Evolutionary conservation across 148 eudicot species (phyloP).

Genomic region (Rhododendron henanense): DNA sequence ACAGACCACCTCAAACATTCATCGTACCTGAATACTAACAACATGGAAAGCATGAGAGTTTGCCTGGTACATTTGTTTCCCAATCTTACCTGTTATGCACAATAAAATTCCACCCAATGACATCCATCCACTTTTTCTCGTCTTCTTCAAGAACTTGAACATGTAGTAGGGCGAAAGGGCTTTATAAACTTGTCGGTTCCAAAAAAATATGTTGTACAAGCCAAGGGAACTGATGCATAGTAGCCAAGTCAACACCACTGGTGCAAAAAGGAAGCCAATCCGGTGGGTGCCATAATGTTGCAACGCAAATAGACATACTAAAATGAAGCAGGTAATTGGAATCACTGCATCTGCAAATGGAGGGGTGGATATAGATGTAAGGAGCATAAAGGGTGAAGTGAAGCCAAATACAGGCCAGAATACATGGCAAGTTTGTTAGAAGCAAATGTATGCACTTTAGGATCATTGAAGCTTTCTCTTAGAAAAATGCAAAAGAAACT

Average conservation of each 20-base stretch:
- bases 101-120: constrained; percentile 84
- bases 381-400: not conserved
- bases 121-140: constrained; percentile 87
- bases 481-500: not conserved
- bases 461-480: not conserved
- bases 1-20: not conserved
- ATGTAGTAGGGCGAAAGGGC: constrained; percentile 90
- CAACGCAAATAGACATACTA: constrained; percentile 80
- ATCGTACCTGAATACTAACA: not conserved
- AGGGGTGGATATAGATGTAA: constrained; percentile 4
- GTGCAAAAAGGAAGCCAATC: constrained; percentile 80
- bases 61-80: not conserved
- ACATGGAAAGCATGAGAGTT: not conserved
- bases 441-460: constrained; percentile 2
- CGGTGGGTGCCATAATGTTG: constrained; percentile 97
- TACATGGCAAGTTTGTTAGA: not conserved
- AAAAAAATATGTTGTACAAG: constrained; percentile 64
- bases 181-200: constrained; percentile 77
- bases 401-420: not conserved
- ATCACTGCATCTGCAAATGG: constrained; percentile 74
- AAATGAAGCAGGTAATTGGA: constrained; percentile 81
- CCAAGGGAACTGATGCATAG: constrained; percentile 81
- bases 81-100: constrained; percentile 74
- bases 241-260: constrained; percentile 75
- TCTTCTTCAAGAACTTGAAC: constrained; percentile 88